These are phyloP conservation scores for Solanum lignicaule DNA, from an alignment of 257 asterid species.

Conservation along the genomic window DNA sequence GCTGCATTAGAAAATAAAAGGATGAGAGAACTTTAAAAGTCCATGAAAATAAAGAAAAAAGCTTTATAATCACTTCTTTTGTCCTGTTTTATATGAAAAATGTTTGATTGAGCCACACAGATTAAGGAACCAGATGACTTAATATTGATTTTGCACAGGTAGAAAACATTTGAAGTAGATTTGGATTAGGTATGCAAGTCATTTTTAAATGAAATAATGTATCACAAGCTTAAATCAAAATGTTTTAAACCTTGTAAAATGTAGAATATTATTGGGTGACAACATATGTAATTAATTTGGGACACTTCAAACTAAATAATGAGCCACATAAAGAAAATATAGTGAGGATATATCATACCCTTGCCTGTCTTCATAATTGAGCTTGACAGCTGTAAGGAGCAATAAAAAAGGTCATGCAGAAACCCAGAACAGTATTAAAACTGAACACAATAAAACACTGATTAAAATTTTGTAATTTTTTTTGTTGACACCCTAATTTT, in stretches of 20 bases:
- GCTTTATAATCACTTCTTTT: not conserved
- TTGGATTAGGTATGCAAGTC: not conserved
- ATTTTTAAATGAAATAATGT: not conserved
- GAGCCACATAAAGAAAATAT: constrained; percentile 6
- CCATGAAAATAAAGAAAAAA: not conserved
- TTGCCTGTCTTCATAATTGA: constrained; percentile 42
- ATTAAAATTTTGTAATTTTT: not conserved
- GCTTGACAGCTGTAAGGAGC: constrained; percentile 38
- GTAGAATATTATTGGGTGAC: not conserved
- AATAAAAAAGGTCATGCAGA: not conserved
- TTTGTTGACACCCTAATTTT: not conserved
- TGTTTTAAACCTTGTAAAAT: not conserved
- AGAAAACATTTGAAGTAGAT: not conserved
- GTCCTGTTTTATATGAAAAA: not conserved
- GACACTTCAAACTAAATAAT: not conserved
- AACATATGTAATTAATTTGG: not conserved
- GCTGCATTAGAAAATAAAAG: not conserved
- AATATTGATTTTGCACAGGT: not conserved
- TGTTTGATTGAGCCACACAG: not conserved
- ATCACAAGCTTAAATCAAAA: not conserved
- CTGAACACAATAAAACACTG: not conserved
- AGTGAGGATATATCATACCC: constrained; percentile 35
- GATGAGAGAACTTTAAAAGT: not conserved
- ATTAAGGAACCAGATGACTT: not conserved
- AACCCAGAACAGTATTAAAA: not conserved